phyloP scores from a whole-genome alignment of 176 grass and related monocot species.

The Saccharum officinarum region DNA sequence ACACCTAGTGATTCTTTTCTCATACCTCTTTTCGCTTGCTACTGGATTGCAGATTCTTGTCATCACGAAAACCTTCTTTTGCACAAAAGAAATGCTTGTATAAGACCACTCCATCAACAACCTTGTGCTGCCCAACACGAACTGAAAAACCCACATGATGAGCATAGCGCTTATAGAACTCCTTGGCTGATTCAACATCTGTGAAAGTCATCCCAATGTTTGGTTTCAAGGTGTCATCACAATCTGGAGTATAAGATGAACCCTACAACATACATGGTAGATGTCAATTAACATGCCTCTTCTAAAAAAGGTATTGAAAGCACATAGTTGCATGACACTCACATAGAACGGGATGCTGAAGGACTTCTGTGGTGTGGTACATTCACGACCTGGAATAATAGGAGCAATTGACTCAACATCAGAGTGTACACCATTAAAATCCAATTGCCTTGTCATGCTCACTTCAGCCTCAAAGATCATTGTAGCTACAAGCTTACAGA shows the following conservation, averaged over 20 bases:
- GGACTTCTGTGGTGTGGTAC: too few relatives aligned
- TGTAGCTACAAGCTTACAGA: too few relatives aligned
- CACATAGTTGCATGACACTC: too few relatives aligned
- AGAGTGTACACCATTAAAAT: too few relatives aligned
- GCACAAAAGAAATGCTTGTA: background rate
- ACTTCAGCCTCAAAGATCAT: too few relatives aligned
- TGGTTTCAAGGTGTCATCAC: background rate
- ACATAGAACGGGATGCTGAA: too few relatives aligned
- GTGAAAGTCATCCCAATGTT: background rate
- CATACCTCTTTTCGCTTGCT: background rate
- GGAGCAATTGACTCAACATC: too few relatives aligned
- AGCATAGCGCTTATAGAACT: background rate
- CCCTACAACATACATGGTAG: background rate
- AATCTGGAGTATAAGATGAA: background rate
- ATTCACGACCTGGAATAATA: too few relatives aligned
- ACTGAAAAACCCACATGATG: background rate
- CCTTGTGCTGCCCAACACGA: background rate
- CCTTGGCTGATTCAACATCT: background rate
- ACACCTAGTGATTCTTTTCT: background rate
- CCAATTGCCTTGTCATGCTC: too few relatives aligned
- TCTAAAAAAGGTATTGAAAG: too few relatives aligned
- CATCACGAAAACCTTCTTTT: background rate
- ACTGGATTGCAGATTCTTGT: background rate
- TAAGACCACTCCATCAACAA: background rate
- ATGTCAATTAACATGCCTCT: background rate